These are phyloP conservation scores for Plantago ovata DNA, from an alignment of 257 asterid species.

Conservation along the genomic window DNA sequence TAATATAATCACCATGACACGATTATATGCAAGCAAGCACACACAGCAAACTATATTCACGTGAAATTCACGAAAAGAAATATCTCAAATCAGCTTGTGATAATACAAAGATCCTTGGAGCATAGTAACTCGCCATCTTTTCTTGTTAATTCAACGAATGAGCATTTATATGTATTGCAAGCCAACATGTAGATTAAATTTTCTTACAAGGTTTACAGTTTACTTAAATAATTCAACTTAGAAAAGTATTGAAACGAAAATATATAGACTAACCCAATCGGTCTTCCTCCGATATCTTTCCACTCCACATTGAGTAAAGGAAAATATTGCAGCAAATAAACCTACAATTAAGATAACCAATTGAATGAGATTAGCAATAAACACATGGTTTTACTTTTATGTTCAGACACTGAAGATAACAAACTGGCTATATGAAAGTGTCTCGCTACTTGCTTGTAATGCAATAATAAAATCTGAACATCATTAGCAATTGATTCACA, in stretches of 20 bases:
- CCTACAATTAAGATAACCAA: conserved; percentile 41
- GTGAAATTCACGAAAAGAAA: too few relatives aligned
- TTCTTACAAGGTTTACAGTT: background rate
- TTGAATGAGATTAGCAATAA: background rate
- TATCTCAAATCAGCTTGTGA: too few relatives aligned
- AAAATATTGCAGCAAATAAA: conserved; percentile 72
- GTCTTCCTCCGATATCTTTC: conserved; percentile 70
- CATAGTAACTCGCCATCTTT: too few relatives aligned
- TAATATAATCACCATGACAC: too few relatives aligned
- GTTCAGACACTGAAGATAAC: background rate
- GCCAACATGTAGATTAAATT: conserved; percentile 4
- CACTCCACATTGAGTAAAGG: conserved; percentile 71
- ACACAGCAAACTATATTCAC: too few relatives aligned
- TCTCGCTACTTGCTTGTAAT: too few relatives aligned
- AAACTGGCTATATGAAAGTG: background rate
- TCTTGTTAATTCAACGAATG: background rate
- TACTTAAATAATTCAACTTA: background rate
- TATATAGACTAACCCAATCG: conserved; percentile 75
- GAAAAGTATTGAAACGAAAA: conserved; percentile 12
- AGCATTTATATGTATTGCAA: background rate
- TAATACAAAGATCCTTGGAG: too few relatives aligned
- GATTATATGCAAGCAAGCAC: too few relatives aligned
- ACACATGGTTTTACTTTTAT: background rate
- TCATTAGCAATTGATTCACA: too few relatives aligned
- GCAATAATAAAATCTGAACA: background rate